Evolutionary conservation across 768 basidiomycete genomes (phyloP), one percentile per base, ranked within the genome.

Genomic region (Pholiota conissans): DNA sequence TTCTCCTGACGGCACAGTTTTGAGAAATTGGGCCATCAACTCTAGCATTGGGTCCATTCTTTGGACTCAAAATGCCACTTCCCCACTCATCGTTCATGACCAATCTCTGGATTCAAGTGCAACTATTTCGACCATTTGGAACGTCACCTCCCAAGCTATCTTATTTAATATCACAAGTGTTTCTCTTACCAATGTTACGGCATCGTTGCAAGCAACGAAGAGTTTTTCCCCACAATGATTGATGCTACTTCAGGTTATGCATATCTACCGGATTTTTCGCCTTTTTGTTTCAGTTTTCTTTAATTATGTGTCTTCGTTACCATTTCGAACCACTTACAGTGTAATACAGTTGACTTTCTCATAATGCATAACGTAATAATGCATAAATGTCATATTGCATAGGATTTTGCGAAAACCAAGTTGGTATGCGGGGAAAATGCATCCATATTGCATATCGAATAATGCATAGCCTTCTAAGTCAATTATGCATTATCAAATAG

Each of bases 21-120:
- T 87, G 49, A 80, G 86, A 8, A 68, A 76, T 49, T 87, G 84
- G 85, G 76, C 82, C 6, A 78, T 86, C 50, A 70, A 73, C 32
- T 73, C 69, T 16, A 67, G 74, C 32, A 66, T 69, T 35, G 66
- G 68, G 27, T 63, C 69, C 18, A 71, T 86, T 32, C 63, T 73
- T 22, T 88, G 86, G 86, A 72, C 85, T 3, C 74, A 85, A 57
- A 75, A 74, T 55, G 73, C 83, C 7, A 73, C 77, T 16, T 80
- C 84, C 16, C 72, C 80, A 28, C 63, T 73, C 49, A 75, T 85
- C 42, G 83, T 84, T 42, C 73, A 71, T 16, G 86, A 88, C 67
- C 68, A 63, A 22, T 74, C 78, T n/a, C 70, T 80, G 49, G 71
- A 69, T 14, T 20, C 37, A 34, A 74, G 84, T 62, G 47, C 49